A percentile compares a stretch with the other conserved stretches of the same genome.
These are phyloP conservation scores for Botrytis aclada DNA, from an alignment of 2,329 filamentous ascomycete genomes.

Conservation along the genomic window DNA sequence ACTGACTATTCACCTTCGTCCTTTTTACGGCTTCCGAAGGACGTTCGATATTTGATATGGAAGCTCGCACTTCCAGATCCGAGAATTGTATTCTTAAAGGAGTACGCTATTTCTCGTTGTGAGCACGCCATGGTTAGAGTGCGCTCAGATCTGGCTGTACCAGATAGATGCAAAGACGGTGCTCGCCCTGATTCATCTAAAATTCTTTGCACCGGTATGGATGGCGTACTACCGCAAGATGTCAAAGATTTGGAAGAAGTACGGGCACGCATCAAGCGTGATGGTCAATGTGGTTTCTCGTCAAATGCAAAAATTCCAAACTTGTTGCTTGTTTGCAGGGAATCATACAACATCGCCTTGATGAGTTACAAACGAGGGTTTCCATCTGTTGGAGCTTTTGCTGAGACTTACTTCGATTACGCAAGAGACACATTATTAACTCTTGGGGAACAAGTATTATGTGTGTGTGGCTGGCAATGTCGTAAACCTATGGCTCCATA, in stretches of 20 bases:
- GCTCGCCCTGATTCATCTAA: not conserved
- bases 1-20: not conserved
- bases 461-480: not conserved
- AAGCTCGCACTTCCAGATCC: not conserved
- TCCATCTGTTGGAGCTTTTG: not conserved
- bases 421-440: not conserved
- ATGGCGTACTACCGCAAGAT: not conserved
- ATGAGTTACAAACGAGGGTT: slow-evolving; percentile 1
- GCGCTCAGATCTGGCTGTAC: not conserved
- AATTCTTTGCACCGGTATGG: not conserved
- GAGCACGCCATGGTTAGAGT: slow-evolving; percentile 2
- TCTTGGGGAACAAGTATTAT: not conserved
- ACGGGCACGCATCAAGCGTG: not conserved
- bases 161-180: not conserved
- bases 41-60: not conserved
- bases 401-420: slow-evolving; percentile 1
- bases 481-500: not conserved
- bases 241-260: not conserved
- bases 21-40: not conserved
- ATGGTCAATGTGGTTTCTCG: not conserved
- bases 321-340: not conserved
- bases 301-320: not conserved
- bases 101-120: not conserved
- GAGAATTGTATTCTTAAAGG: not conserved
- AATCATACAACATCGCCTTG: not conserved